Base-by-base conservation (phyloP, 176 grass and related monocot genomes). In the Eleusine indica region DNA sequence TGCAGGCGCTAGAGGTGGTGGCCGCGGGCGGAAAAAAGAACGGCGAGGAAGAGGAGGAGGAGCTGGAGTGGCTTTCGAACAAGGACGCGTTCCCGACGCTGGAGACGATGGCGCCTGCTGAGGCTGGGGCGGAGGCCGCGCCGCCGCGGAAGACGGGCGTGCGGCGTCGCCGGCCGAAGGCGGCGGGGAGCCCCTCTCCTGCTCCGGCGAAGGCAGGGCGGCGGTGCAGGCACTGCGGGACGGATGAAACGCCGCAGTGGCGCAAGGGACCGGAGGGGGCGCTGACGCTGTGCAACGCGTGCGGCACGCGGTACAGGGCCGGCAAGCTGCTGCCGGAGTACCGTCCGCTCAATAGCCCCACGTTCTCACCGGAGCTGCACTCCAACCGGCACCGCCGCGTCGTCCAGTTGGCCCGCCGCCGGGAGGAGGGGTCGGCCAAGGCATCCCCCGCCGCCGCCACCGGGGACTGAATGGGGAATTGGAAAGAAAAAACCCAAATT, bases 161-260 rank as follows among this genome's bases (percentile, higher is more conserved):
- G 75, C 62, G 46, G 51, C 84, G 42, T 42, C 49, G 43, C 30
- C 13, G 43, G 68, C 7, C 44, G 44, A 38, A 25, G 16, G n/a
- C 49, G 60, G 53, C 68, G 71, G 38, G 69, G 60, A 52, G 75
- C 73, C 21, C 17, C 54, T 25, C 54, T 21, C 54, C 54, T 17
- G 54, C 54, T 57, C 54, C 54, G 17, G 18, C 49, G 49, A 52
- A 52, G 49, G 49, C 12, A 16, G 13, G 7, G 14, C 60, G n/a
- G 9, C 22, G 8, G 8, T 29, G n/a, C 60, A 9, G n/a, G 8
- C 60, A 28, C 60, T 29, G n/a, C 60, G 93, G 96, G 12, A 93
- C 90, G 9, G 87, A 95, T 54, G 93, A 98, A 85, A 98, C 93
- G 17, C 96, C 93, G 29, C 96, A 98, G 80, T 98, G 96, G 96